A percentile compares a stretch with the other conserved stretches of the same genome.
Conservation (phyloP, 1,284 basidiomycete genomes). For the Ustilago esculenta region DNA sequence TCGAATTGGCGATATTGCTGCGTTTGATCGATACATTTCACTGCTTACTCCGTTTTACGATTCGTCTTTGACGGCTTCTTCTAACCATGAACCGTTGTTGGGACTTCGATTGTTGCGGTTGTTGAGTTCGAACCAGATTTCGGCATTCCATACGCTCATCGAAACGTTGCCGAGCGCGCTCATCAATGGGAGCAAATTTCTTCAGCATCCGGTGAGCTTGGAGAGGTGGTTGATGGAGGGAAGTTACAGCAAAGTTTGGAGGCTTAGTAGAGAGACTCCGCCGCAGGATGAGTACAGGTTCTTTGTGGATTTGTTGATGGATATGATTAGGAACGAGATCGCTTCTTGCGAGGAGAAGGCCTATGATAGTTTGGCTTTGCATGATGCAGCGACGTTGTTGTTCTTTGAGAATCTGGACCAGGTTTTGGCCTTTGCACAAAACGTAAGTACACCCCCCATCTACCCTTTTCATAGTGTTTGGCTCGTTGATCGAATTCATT, state of each 20-base stretch:
- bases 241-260: constrained; percentile 97
- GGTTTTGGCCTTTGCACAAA: constrained; percentile 78
- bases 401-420: constrained; percentile 85
- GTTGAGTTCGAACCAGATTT: constrained; percentile 93
- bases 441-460: constrained; percentile 66
- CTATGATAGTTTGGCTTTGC: constrained; percentile 84
- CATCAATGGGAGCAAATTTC: constrained; percentile 50
- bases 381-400: constrained; percentile 85
- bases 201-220: constrained; percentile 67
- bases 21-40: constrained; percentile 93
- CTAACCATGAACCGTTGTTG: constrained; percentile 85
- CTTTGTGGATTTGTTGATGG: constrained; percentile 89
- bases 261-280: constrained; percentile 80
- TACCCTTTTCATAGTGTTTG: not conserved
- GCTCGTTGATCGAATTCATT: too few species aligned
- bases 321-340: constrained; percentile 92
- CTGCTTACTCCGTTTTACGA: constrained; percentile 89
- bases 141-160: constrained; percentile 98
- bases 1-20: constrained; percentile 83
- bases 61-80: constrained; percentile 79
- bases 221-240: constrained; percentile 99
- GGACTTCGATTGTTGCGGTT: constrained; percentile 93
- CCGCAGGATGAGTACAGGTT: constrained; percentile 81
- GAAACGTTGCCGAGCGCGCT: constrained; percentile 76
- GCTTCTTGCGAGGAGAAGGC: constrained; percentile 91